Conservation (phyloP, 352 stramenopile species). For the Globisporangium nunn region DNA sequence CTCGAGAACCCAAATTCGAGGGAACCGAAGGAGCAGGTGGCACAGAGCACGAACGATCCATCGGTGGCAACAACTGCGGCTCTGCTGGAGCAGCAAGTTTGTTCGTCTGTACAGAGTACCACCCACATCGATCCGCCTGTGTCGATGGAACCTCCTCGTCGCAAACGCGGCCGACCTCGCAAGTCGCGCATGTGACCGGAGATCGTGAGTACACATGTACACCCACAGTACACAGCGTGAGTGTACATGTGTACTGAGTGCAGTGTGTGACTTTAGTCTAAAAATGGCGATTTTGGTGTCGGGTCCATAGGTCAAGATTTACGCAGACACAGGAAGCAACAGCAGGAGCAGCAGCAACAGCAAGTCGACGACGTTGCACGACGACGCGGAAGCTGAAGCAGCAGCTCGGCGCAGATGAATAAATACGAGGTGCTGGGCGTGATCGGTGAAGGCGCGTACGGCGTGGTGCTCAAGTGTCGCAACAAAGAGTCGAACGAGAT, state of each 20-base stretch:
- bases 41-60: not conserved
- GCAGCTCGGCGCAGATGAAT: slow-evolving; percentile 61
- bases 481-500: slow-evolving; percentile 96
- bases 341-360: too few relatives aligned
- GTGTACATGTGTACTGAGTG: too few relatives aligned
- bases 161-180: slow-evolving; percentile 1
- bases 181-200: not conserved
- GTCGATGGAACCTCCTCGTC: not conserved
- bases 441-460: slow-evolving; percentile 92
- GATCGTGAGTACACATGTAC: too few relatives aligned
- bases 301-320: too few relatives aligned
- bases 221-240: too few relatives aligned
- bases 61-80: not conserved
- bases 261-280: too few relatives aligned
- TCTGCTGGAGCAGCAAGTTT: slow-evolving; percentile 8
- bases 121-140: not conserved
- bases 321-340: too few relatives aligned
- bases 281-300: too few relatives aligned
- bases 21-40: not conserved
- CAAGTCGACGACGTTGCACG: not conserved
- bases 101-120: not conserved
- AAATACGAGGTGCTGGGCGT: slow-evolving; percentile 93
- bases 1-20: too few relatives aligned
- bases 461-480: slow-evolving; percentile 89
- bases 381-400: slow-evolving; percentile 14